Conservation (phyloP, 345 rosid species). For the Camelina hispida region DNA sequence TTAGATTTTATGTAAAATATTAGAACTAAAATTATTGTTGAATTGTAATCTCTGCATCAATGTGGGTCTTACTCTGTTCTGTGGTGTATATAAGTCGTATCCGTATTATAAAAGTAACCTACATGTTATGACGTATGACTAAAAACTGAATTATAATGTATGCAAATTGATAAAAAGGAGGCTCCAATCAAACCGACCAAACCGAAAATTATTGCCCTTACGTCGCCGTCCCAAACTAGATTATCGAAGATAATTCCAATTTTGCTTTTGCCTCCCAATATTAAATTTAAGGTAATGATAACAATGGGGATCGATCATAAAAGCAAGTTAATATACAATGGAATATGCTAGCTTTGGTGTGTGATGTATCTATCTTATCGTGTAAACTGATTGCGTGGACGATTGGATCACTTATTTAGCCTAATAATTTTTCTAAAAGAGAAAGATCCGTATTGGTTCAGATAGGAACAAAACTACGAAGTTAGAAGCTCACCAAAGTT, state of each 20-base stretch:
- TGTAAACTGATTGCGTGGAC: constrained; percentile 34
- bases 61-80: neutral
- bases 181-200: constrained; percentile 59
- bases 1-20: too few species aligned
- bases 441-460: constrained; percentile 1
- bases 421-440: neutral
- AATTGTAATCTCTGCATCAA: neutral
- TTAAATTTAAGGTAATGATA: constrained; percentile 31
- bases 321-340: constrained; percentile 32
- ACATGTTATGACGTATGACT: neutral
- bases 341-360: constrained; percentile 30
- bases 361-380: constrained; percentile 31
- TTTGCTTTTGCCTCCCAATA: constrained; percentile 30
- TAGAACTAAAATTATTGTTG: too few species aligned
- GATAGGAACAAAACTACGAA: neutral
- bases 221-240: constrained; percentile 50
- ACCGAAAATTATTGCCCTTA: constrained; percentile 43
- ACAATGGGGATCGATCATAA: constrained; percentile 16
- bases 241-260: constrained; percentile 35
- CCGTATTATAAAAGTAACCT: neutral
- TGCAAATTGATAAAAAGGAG: constrained; percentile 14
- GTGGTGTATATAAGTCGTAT: neutral
- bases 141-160: neutral
- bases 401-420: constrained; percentile 17
- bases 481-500: neutral